These are phyloP conservation scores for Epichloe hybrida DNA, from an alignment of 2,329 filamentous ascomycete species.

Conservation along the genomic window DNA sequence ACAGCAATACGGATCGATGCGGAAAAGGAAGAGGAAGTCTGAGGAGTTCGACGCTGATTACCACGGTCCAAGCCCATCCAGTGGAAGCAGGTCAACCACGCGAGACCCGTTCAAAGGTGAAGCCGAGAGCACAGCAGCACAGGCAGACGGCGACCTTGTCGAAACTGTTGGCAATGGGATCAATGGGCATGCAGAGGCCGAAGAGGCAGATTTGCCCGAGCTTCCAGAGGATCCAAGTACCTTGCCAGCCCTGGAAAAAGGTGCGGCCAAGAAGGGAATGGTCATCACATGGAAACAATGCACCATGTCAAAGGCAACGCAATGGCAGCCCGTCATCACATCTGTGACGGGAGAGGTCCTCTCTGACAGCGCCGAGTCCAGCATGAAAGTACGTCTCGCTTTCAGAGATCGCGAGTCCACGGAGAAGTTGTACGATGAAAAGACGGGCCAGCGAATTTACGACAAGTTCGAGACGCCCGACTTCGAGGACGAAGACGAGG, in stretches of 20 bases:
- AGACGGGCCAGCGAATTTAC: conserved; percentile 60
- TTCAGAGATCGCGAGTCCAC: conserved; percentile 49
- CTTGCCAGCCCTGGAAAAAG: conserved; percentile 36
- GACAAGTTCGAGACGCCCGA: conserved; percentile 64
- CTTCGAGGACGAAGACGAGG: conserved; percentile 42
- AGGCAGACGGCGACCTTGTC: background rate
- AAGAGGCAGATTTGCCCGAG: conserved; percentile 44
- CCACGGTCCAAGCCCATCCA: conserved; percentile 15
- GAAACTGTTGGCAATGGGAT: background rate
- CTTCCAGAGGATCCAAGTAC: conserved; percentile 43
- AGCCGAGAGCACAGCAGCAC: background rate
- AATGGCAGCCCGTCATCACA: conserved; percentile 52
- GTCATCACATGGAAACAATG: conserved; percentile 57
- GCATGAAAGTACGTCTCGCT: conserved; percentile 52
- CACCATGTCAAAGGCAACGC: conserved; percentile 44
- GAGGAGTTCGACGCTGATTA: conserved; percentile 19
- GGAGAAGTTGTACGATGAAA: conserved; percentile 47
- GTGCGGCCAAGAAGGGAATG: conserved; percentile 42
- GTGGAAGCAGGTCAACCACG: conserved; percentile 2
- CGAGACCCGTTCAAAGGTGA: background rate
- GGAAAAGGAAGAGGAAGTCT: conserved; percentile 36
- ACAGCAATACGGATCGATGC: conserved; percentile 35
- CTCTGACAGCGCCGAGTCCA: conserved; percentile 34
- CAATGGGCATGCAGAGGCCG: background rate
- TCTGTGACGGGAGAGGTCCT: conserved; percentile 54